A percentile compares a stretch with the other conserved stretches of the same genome.
These are phyloP conservation scores for Penicillium canescens DNA, from an alignment of 495 filamentous ascomycete genomes.

Conservation along the genomic window DNA sequence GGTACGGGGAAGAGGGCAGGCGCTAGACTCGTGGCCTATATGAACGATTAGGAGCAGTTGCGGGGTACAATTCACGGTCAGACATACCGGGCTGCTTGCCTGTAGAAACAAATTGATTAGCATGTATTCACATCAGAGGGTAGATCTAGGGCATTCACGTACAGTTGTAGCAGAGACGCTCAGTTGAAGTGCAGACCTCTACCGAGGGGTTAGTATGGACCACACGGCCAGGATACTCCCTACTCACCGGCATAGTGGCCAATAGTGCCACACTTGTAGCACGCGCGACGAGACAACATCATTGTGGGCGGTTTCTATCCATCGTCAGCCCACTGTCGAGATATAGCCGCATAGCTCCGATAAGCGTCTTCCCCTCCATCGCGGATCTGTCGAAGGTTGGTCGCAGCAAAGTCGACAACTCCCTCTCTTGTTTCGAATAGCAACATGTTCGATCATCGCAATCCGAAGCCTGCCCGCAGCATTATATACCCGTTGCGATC, in stretches of 20 bases:
- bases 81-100: slow-evolving; percentile 82
- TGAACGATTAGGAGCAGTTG: slow-evolving; percentile 33
- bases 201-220: slow-evolving; percentile 15
- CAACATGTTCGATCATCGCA: no score
- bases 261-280: slow-evolving; percentile 99
- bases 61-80: slow-evolving; percentile 15
- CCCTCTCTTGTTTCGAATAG: no score
- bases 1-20: slow-evolving; percentile 91
- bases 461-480: not conserved
- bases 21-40: slow-evolving; percentile 94
- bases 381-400: not conserved
- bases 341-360: slow-evolving; percentile 13
- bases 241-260: slow-evolving; percentile 88
- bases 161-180: slow-evolving; percentile 99
- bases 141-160: slow-evolving; percentile 33
- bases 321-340: slow-evolving; percentile 12
- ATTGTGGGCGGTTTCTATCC: slow-evolving; percentile 60
- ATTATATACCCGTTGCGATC: not conserved
- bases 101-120: slow-evolving; percentile 37
- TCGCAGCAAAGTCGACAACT: not conserved
- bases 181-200: slow-evolving; percentile 95
- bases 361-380: slow-evolving; percentile 6
- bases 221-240: not conserved
- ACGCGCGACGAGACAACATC: slow-evolving; percentile 94
- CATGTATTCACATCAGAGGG: not conserved